Base-by-base conservation (phyloP, 164 flowering plant genomes). In the Vitis amurensis region DNA sequence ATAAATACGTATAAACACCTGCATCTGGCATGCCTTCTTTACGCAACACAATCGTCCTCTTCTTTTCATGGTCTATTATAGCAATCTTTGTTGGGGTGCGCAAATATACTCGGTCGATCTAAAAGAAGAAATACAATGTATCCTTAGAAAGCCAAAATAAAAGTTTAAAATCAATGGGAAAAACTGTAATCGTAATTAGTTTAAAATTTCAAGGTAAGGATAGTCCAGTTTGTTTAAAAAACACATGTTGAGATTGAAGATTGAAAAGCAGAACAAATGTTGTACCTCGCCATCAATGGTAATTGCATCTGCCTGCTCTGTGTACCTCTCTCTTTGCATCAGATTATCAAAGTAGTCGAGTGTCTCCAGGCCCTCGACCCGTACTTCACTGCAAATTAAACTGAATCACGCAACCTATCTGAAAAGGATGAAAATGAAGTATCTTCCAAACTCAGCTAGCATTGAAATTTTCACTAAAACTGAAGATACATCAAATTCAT, bases 351-450 rank as follows among this genome's bases (percentile, higher is more conserved):
- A 77, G 78, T 87, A 93, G 77, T 93, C 98, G 29, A 91, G 93
- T 15, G 97, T 94, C 85, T 93, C 97, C 91, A 94, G 80, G 59
- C 97, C 98, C 80, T 94, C 98, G 52, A 94, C 87, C 49, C 96
- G 91, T 64, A 91, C 94, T 82, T 94, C 97, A 84, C 98, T 94
- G 91, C 75, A 84, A 82, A 83, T 76, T 61, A 65, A 74, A 80
- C 60, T 59, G 81, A 72, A 73, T 74, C 77, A 74, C 56, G 71
- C 48, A 71, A 76, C 58, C 62, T 3, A 59, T 68, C 59, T 60
- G 69, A 74, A 75, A 76, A 61, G 69, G 59, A 60, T 27, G 30
- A 67, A 47, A 68, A 55, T 69, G 56, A 47, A 66, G 68, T 68
- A 64, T 74, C 66, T 60, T 72, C 69, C 59, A 58, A 47, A 52